Evolutionary conservation across 169 alveolate species (phyloP).

Genomic region (Plasmodium reichenowi): DNA sequence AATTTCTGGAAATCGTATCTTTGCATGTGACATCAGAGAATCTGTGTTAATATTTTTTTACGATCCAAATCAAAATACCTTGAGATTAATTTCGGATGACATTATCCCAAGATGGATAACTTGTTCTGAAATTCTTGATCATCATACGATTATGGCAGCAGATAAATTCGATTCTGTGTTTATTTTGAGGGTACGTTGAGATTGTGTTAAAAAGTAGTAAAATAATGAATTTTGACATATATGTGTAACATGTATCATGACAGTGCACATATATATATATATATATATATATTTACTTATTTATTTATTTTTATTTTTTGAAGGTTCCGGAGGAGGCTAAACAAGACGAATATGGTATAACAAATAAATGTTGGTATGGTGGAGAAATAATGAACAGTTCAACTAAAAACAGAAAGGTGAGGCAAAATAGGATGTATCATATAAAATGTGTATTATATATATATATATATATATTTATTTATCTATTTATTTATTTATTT

Average conservation of each 20-base stretch:
- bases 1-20: constrained; percentile 92
- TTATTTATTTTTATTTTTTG: background rate
- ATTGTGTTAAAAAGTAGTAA: background rate
- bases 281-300: background rate
- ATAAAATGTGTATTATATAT: background rate
- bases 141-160: constrained; percentile 92
- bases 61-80: constrained; percentile 81
- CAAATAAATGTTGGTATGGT: constrained; percentile 78
- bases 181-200: constrained; percentile 29
- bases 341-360: constrained; percentile 77
- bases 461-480: background rate
- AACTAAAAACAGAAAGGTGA: constrained; percentile 70
- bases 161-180: constrained; percentile 85
- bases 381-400: constrained; percentile 72
- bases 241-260: background rate
- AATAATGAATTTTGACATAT: background rate
- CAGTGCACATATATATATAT: background rate
- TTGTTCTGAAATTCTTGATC: constrained; percentile 94
- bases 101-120: constrained; percentile 97
- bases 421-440: background rate
- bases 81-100: constrained; percentile 91
- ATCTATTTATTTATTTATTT: background rate
- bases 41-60: constrained; percentile 93
- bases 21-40: constrained; percentile 95
- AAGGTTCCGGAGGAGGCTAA: constrained; percentile 77